These are phyloP conservation scores for Secale cereale DNA, from an alignment of 176 grass and related monocot genomes.

Conservation along the genomic window DNA sequence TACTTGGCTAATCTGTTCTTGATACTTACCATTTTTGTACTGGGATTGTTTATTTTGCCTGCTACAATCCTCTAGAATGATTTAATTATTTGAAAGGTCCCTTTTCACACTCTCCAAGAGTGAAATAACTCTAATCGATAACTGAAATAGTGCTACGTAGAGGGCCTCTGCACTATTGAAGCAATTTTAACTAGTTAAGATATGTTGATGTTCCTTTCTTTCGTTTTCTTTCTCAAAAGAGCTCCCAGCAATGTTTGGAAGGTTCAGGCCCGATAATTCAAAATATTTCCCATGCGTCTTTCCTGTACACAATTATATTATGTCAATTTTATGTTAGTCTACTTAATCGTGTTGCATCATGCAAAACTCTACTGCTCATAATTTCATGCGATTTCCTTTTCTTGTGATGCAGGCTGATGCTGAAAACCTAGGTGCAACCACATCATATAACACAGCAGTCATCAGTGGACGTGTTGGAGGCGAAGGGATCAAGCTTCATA, in stretches of 20 bases:
- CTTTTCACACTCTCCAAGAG: not conserved
- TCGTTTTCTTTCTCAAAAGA: not conserved
- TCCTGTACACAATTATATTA: not conserved
- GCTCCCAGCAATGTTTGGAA: not conserved
- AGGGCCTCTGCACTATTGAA: not conserved
- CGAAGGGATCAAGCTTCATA: constrained; percentile 60
- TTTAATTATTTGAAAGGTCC: not conserved
- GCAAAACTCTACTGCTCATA: not conserved
- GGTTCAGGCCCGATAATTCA: not conserved
- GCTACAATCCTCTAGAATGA: not conserved
- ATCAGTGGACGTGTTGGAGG: constrained; percentile 55
- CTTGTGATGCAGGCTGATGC: constrained; percentile 68
- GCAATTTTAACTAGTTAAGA: not conserved
- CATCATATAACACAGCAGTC: constrained; percentile 82
- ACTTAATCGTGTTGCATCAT: not conserved
- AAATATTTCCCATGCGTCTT: not conserved
- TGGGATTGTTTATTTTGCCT: not conserved
- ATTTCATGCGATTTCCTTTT: constrained; percentile 23
- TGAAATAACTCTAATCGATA: not conserved
- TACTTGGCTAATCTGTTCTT: constrained; percentile 23
- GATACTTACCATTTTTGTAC: not conserved
- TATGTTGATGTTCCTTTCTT: too few relatives aligned
- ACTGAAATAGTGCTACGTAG: not conserved
- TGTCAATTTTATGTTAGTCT: not conserved
- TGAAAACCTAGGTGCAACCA: constrained; percentile 59